These are phyloP conservation scores for Echinochloa phyllopogon DNA, from an alignment of 176 grass and related monocot genomes.

Conservation along the genomic window DNA sequence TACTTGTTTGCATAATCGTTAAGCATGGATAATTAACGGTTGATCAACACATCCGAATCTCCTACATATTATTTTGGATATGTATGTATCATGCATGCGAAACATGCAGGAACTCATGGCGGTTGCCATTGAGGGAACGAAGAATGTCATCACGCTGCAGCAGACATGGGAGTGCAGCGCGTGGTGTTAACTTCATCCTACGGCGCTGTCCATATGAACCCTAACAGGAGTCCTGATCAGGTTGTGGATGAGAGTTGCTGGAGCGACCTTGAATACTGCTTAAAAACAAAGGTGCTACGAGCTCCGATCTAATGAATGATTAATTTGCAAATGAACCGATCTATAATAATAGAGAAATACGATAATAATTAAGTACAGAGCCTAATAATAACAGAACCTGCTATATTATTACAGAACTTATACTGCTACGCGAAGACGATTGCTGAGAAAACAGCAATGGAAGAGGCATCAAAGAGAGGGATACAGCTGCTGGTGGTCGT, in stretches of 20 bases:
- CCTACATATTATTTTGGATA: too few relatives aligned
- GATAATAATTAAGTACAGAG: background rate
- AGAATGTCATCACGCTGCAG: conserved; percentile 21
- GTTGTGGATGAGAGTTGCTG: conserved; percentile 40
- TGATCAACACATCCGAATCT: background rate
- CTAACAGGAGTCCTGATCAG: conserved; percentile 28
- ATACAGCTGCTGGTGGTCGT: background rate
- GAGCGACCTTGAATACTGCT: conserved; percentile 37
- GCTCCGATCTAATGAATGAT: background rate
- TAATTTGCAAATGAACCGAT: background rate
- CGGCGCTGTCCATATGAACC: conserved; percentile 38
- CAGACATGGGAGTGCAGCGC: conserved; percentile 6
- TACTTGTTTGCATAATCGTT: too few relatives aligned
- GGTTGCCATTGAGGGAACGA: conserved; percentile 2
- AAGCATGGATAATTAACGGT: too few relatives aligned
- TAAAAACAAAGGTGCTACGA: background rate
- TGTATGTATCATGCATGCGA: too few relatives aligned
- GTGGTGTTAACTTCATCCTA: conserved; percentile 41
- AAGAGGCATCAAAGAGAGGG: conserved; percentile 13
- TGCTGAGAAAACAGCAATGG: conserved; percentile 18
- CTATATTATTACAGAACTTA: background rate
- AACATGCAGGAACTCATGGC: conserved; percentile 13
- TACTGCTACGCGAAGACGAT: conserved; percentile 27
- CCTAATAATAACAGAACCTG: background rate
- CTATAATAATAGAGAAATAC: background rate